Evolutionary conservation across 176 grass and related monocot species (phyloP).

Genomic region (Cenchrus purpureus): DNA sequence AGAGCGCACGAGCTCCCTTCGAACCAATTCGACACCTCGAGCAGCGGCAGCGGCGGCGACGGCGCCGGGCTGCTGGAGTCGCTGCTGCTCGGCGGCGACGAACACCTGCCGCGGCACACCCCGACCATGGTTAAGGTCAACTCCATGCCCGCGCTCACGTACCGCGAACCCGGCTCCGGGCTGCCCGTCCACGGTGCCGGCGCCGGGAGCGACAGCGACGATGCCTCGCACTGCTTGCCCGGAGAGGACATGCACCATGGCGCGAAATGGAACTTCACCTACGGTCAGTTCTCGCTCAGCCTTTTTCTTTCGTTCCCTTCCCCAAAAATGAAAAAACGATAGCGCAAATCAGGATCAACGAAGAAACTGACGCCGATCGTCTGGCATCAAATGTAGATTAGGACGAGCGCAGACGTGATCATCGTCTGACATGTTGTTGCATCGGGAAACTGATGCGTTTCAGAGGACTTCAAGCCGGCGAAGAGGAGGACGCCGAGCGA

Average conservation of each 20-base stretch:
- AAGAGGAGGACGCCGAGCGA: constrained; percentile 46
- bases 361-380: not conserved
- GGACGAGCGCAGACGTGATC: not conserved
- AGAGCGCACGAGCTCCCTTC: constrained; percentile 46
- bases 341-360: not conserved
- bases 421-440: constrained; percentile 24
- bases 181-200: not conserved
- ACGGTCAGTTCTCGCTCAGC: constrained; percentile 42
- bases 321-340: not conserved
- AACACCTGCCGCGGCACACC: not conserved
- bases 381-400: constrained; percentile 29
- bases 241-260: constrained; percentile 25
- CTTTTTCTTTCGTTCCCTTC: not conserved
- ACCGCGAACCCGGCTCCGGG: constrained; percentile 16
- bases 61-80: constrained; percentile 38
- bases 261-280: constrained; percentile 47
- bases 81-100: constrained; percentile 41
- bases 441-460: constrained; percentile 12
- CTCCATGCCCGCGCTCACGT: constrained; percentile 56
- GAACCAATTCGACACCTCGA: constrained; percentile 47
- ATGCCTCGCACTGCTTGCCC: constrained; percentile 11
- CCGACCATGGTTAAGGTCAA: constrained; percentile 27
- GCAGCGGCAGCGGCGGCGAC: not conserved
- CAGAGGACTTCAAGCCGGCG: constrained; percentile 42
- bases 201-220: constrained; percentile 27